Evolutionary conservation across 2,329 filamentous ascomycete species (phyloP).

Genomic region (Ascochyta koolunga): DNA sequence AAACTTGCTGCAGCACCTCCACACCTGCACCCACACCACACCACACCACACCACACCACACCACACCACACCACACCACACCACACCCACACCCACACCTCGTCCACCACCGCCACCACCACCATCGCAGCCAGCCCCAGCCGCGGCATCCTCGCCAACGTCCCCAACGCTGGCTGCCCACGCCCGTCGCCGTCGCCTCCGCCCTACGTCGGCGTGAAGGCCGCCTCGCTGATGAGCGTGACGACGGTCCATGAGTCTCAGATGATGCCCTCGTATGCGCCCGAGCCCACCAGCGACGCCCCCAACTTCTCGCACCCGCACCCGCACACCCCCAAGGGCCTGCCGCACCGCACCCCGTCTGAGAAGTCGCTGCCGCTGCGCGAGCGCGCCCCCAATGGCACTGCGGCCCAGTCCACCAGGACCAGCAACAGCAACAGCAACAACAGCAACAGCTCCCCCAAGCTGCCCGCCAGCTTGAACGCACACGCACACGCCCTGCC

Average conservation of each 20-base stretch:
- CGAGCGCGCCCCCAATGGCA: conserved; percentile 37
- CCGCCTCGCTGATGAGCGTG: conserved; percentile 40
- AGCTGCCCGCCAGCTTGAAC: conserved; percentile 30
- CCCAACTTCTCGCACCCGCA: conserved; percentile 18
- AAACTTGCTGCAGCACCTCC: conserved; percentile 6
- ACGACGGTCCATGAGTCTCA: conserved; percentile 42
- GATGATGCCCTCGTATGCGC: conserved; percentile 59
- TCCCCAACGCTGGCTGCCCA: conserved; percentile 35
- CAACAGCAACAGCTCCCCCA: too few species aligned
- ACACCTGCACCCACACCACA: too few species aligned
- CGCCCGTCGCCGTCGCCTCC: conserved; percentile 34
- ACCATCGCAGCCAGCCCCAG: conserved; percentile 18
- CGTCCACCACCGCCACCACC: too few species aligned
- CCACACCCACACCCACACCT: too few species aligned
- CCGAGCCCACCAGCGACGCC: conserved; percentile 38
- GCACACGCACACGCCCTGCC: conserved; percentile 35
- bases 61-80: too few species aligned
- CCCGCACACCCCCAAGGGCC: conserved; percentile 44
- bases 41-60: too few species aligned
- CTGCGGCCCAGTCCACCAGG: conserved; percentile 7
- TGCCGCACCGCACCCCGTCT: conserved; percentile 33
- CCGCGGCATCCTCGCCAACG: neutral
- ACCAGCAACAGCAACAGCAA: conserved; percentile 46
- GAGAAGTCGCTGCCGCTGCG: conserved; percentile 32
- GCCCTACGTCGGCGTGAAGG: conserved; percentile 34